Conservation (phyloP, 331 rosid genomes). For the Pyrus hybrid region DNA sequence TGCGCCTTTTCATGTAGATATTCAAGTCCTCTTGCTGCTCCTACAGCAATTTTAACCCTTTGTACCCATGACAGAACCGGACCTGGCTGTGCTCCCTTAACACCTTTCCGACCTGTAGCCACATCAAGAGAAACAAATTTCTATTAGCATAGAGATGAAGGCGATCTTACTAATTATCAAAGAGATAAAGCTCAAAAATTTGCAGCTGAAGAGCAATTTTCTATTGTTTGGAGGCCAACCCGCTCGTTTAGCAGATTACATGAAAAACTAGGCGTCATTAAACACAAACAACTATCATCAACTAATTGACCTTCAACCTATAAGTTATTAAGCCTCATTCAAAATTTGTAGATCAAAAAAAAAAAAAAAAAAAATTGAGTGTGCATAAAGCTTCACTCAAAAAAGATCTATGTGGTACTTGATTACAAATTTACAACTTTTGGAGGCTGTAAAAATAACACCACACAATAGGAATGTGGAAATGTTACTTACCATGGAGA, state of each 20-base stretch:
- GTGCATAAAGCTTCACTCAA: neutral
- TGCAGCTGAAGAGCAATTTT: neutral
- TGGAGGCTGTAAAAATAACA: neutral
- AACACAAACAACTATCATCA: neutral
- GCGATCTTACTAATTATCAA: neutral
- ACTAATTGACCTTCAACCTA: neutral
- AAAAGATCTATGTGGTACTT: neutral
- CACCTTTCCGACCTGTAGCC: slow-evolving; percentile 60
- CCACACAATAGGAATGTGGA: neutral
- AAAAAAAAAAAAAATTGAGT: neutral
- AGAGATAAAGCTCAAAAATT: neutral
- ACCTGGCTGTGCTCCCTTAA: slow-evolving; percentile 71
- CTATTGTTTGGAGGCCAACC: neutral
- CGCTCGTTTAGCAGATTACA: neutral
- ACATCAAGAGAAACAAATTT: slow-evolving; percentile 6
- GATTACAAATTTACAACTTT: no score
- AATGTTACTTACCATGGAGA: slow-evolving; percentile 54
- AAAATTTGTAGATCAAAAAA: neutral
- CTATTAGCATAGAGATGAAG: neutral
- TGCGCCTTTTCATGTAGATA: slow-evolving; percentile 73
- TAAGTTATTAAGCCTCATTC: neutral
- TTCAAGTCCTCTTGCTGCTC: slow-evolving; percentile 78
- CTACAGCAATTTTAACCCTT: slow-evolving; percentile 77
- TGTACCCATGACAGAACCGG: slow-evolving; percentile 61
- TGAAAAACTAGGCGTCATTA: neutral